Percentiles rank a stretch among this genome's conserved stretches.
Conservation (phyloP, 345 rosid genomes). For the Aegle marmelos region DNA sequence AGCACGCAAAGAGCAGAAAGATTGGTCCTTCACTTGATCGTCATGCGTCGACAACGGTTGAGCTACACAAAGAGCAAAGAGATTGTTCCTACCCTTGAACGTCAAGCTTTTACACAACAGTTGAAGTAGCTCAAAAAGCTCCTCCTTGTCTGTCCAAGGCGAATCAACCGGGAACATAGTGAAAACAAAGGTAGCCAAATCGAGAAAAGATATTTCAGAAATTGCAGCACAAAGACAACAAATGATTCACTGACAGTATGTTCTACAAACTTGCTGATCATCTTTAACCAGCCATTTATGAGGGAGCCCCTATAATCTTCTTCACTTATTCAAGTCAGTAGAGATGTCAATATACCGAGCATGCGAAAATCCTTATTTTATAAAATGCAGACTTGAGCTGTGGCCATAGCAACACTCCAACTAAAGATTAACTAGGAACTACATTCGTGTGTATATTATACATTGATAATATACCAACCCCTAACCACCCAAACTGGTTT, state of each 20-base stretch:
- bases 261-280: background rate
- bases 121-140: slow-evolving; percentile 77
- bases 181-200: background rate
- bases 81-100: background rate
- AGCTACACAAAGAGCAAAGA: slow-evolving; percentile 6
- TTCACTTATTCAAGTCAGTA: background rate
- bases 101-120: slow-evolving; percentile 76
- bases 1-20: background rate
- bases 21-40: background rate
- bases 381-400: background rate
- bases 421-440: background rate
- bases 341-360: background rate
- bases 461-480: background rate
- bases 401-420: background rate
- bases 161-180: background rate
- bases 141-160: slow-evolving; percentile 53
- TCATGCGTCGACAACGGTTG: slow-evolving; percentile 77
- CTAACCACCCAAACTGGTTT: background rate
- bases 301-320: background rate
- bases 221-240: background rate
- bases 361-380: background rate
- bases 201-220: background rate
- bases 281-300: background rate
- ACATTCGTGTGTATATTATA: background rate
- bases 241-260: background rate